A percentile compares a stretch with the other conserved stretches of the same genome.
These are phyloP conservation scores for Sarcodon sp. DNA, from an alignment of 768 basidiomycete species.

Conservation along the genomic window DNA sequence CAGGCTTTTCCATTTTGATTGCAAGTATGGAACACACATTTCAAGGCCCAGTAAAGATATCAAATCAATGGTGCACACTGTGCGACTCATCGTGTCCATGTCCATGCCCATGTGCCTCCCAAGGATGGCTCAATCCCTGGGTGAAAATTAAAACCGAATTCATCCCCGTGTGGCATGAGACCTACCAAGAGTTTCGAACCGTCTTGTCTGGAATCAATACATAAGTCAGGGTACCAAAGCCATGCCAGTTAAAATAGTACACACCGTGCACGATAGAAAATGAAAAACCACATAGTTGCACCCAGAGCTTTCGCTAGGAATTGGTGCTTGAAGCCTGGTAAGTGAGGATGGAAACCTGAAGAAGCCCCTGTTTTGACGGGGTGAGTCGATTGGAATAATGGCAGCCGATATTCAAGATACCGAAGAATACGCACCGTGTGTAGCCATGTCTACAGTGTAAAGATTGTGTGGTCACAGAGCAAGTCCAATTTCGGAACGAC, in stretches of 20 bases:
- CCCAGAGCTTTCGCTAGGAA: slow-evolving; percentile 79
- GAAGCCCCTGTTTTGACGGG: background rate
- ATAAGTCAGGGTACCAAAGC: background rate
- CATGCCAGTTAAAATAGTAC: slow-evolving; percentile 14
- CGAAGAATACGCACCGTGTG: slow-evolving; percentile 10
- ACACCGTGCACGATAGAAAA: slow-evolving; percentile 90
- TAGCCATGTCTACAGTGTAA: slow-evolving; percentile 13
- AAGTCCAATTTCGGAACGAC: background rate
- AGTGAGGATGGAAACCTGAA: slow-evolving; percentile 80
- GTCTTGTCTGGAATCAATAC: slow-evolving; percentile 21
- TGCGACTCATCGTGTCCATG: slow-evolving; percentile 27
- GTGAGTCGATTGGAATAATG: background rate
- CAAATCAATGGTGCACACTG: slow-evolving; percentile 24
- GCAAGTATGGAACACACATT: no score
- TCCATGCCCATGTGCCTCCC: slow-evolving; percentile 47
- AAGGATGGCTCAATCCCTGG: slow-evolving; percentile 36
- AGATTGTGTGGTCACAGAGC: slow-evolving; percentile 7
- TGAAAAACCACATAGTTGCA: slow-evolving; percentile 98
- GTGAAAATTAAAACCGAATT: background rate
- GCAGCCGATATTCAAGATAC: background rate
- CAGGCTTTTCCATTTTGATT: no score
- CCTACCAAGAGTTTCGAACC: slow-evolving; percentile 22
- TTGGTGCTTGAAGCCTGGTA: slow-evolving; percentile 64
- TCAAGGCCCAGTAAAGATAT: background rate
- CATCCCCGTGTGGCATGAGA: background rate